phyloP scores from a whole-genome alignment of 2,329 filamentous ascomycete species.

The Dothistroma pini region DNA sequence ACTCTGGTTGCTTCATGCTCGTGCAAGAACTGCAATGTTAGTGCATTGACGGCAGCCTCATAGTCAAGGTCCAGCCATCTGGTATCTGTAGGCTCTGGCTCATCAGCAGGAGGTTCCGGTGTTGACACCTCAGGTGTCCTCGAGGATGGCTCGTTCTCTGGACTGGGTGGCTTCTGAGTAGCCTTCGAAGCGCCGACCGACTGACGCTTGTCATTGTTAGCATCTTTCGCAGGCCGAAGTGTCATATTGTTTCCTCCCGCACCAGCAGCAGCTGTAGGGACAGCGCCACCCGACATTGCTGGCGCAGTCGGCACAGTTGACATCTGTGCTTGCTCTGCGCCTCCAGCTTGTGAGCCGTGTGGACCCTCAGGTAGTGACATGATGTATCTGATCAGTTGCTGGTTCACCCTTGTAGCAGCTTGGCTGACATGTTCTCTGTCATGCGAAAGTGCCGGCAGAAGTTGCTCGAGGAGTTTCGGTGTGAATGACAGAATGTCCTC shows the following conservation, averaged over 20 bases:
- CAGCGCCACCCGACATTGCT: conserved; percentile 1
- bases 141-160: conserved; percentile 22
- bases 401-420: conserved; percentile 85
- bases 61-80: conserved; percentile 73
- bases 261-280: conserved; percentile 4
- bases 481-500: conserved; percentile 96
- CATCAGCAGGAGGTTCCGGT: conserved; percentile 26
- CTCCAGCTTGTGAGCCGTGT: conserved; percentile 34
- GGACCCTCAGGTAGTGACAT: conserved; percentile 73
- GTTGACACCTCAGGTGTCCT: conserved; percentile 28
- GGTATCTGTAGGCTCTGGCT: conserved; percentile 14
- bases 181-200: conserved; percentile 13
- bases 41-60: conserved; percentile 84
- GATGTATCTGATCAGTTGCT: conserved; percentile 88
- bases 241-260: not conserved
- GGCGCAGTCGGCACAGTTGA: not conserved
- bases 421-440: conserved; percentile 84
- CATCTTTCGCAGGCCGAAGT: conserved; percentile 11
- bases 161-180: conserved; percentile 23
- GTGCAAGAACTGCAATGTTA: conserved; percentile 91
- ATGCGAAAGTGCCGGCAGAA: conserved; percentile 91
- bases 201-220: conserved; percentile 21
- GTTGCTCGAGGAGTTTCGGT: conserved; percentile 83
- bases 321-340: conserved; percentile 8
- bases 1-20: conserved; percentile 95